These are phyloP conservation scores for Myochromella boudieri DNA, from an alignment of 768 basidiomycete genomes.

Conservation along the genomic window DNA sequence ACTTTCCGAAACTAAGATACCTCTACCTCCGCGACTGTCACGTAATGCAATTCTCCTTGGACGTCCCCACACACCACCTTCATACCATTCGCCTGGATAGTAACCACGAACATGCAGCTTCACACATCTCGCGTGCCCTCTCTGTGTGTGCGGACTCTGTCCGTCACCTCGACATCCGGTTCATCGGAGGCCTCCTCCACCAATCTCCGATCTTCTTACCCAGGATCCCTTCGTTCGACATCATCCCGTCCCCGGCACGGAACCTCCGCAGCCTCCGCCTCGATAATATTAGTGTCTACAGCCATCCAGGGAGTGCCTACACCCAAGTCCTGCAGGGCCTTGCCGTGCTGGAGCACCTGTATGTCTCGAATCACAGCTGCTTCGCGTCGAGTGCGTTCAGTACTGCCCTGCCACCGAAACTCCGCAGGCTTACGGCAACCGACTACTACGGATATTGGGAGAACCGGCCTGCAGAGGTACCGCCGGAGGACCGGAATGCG, in stretches of 20 bases:
- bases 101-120: slow-evolving; percentile 25
- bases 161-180: slow-evolving; percentile 24
- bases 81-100: slow-evolving; percentile 24
- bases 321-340: slow-evolving; percentile 22
- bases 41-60: slow-evolving; percentile 20
- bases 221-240: neutral
- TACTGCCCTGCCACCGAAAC: slow-evolving; percentile 20
- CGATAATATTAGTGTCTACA: slow-evolving; percentile 28
- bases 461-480: neutral
- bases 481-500: neutral
- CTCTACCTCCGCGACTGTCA: slow-evolving; percentile 28
- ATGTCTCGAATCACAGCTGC: slow-evolving; percentile 26
- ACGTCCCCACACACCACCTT: slow-evolving; percentile 23
- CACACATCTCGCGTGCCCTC: slow-evolving; percentile 23
- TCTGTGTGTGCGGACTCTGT: slow-evolving; percentile 21
- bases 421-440: slow-evolving; percentile 19
- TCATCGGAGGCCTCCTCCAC: slow-evolving; percentile 27
- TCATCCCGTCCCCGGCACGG: slow-evolving; percentile 5
- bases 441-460: slow-evolving; percentile 23
- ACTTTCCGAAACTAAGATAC: slow-evolving; percentile 22
- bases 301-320: slow-evolving; percentile 21
- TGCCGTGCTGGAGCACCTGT: slow-evolving; percentile 21
- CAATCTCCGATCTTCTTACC: slow-evolving; percentile 21
- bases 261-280: slow-evolving; percentile 24
- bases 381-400: slow-evolving; percentile 23